These are phyloP conservation scores for Monascus purpureus DNA, from an alignment of 495 filamentous ascomycete genomes.

Conservation along the genomic window DNA sequence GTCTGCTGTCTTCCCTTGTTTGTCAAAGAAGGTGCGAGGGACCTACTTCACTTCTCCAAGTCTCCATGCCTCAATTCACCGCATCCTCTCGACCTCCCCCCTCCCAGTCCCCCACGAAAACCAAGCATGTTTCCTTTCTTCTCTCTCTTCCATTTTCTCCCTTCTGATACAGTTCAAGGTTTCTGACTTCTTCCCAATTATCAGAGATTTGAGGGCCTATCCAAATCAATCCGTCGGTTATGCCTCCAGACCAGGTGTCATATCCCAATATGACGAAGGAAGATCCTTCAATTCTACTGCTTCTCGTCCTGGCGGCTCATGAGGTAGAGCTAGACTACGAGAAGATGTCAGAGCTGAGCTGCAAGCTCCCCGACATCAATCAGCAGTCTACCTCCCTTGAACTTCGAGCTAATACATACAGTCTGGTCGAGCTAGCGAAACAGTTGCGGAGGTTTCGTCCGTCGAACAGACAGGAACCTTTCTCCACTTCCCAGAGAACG, in stretches of 20 bases:
- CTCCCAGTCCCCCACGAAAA: not conserved
- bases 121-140: not conserved
- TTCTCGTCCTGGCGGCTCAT: constrained; percentile 2
- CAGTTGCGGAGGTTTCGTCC: not conserved
- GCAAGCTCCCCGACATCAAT: not conserved
- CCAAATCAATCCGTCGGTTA: too few species aligned
- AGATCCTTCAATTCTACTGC: not conserved
- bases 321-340: not conserved
- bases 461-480: not conserved
- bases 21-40: too few species aligned
- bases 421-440: not conserved
- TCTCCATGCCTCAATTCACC: not conserved
- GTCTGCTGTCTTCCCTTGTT: too few species aligned
- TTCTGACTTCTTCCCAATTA: too few species aligned
- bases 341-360: constrained; percentile 1
- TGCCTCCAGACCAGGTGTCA: too few species aligned
- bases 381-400: not conserved
- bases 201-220: too few species aligned
- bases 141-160: not conserved
- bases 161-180: too few species aligned
- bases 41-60: too few species aligned
- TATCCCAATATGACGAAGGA: not conserved
- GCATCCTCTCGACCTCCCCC: not conserved
- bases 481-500: not conserved
- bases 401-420: not conserved